Evolutionary conservation across 2,329 filamentous ascomycete species (phyloP).

Genomic region (Fusarium irregulare): DNA sequence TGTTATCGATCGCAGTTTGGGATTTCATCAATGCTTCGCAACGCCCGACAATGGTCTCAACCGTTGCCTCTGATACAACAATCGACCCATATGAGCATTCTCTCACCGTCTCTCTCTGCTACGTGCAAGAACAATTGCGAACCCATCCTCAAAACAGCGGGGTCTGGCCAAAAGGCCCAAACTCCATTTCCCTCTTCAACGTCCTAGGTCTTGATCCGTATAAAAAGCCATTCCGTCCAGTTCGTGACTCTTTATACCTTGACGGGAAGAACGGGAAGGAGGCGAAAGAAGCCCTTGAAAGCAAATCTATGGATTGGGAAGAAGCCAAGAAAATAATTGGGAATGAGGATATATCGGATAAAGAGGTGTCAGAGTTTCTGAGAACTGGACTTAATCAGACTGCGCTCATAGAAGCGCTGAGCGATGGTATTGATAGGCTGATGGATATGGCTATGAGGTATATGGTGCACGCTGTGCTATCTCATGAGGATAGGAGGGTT

Average conservation of each 20-base stretch:
- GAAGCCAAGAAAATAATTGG: not conserved
- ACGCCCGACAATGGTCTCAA: rapidly evolving
- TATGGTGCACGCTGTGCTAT: not conserved
- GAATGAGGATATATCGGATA: not conserved
- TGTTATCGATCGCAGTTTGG: not conserved
- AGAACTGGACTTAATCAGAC: not conserved
- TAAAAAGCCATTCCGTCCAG: not conserved
- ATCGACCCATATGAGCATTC: not conserved
- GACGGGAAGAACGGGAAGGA: not conserved
- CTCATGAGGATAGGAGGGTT: not conserved
- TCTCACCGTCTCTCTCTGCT: not conserved
- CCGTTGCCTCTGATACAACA: not conserved
- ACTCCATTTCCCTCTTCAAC: not conserved
- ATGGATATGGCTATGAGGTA: not conserved
- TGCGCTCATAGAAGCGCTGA: rapidly evolving
- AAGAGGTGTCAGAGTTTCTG: not conserved
- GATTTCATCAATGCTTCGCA: rapidly evolving
- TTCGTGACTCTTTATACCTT: not conserved
- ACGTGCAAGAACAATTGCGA: not conserved
- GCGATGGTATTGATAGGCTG: rapidly evolving
- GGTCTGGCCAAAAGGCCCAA: not conserved
- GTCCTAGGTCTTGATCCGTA: not conserved
- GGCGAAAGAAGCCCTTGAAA: not conserved
- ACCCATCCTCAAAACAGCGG: not conserved
- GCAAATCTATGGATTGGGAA: not conserved